Evolutionary conservation across 1,284 basidiomycete genomes (phyloP).

Genomic region (Thecaphora thlaspeos): DNA sequence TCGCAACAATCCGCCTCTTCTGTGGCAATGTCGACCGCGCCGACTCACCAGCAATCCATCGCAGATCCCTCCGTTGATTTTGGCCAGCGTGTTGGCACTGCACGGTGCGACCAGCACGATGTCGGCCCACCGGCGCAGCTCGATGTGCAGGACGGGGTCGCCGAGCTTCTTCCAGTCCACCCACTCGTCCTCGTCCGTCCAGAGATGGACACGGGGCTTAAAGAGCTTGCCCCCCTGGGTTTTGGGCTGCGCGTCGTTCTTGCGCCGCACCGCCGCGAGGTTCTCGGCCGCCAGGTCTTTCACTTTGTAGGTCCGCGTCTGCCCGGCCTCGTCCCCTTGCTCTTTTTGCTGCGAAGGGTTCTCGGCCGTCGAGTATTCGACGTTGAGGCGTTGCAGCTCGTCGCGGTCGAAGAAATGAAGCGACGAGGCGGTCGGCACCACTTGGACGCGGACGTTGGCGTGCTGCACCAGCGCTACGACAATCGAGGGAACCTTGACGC

Average conservation of each 20-base stretch:
- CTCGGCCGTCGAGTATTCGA: too few species aligned
- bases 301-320: constrained; percentile 4
- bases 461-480: constrained; percentile 72
- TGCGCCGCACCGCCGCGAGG: constrained; percentile 1
- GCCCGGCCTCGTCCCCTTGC: background rate
- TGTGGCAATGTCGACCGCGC: too few species aligned
- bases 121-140: constrained; percentile 89
- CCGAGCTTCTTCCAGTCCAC: constrained; percentile 69
- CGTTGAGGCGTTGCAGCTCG: constrained; percentile 2
- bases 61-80: constrained; percentile 82
- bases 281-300: background rate
- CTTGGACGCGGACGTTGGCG: constrained; percentile 73
- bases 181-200: constrained; percentile 94
- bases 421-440: constrained; percentile 77
- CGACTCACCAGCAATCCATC: constrained; percentile 79
- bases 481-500: constrained; percentile 87
- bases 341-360: too few species aligned
- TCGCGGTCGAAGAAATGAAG: constrained; percentile 71
- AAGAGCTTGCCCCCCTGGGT: too few species aligned
- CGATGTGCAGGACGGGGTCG: constrained; percentile 93
- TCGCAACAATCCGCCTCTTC: too few species aligned
- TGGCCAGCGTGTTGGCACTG: constrained; percentile 90
- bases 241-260: constrained; percentile 3
- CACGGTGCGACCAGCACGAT: constrained; percentile 90
- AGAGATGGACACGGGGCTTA: constrained; percentile 64